These are phyloP conservation scores for Ephemerocybe angulata DNA, from an alignment of 768 basidiomycete genomes.

Conservation along the genomic window DNA sequence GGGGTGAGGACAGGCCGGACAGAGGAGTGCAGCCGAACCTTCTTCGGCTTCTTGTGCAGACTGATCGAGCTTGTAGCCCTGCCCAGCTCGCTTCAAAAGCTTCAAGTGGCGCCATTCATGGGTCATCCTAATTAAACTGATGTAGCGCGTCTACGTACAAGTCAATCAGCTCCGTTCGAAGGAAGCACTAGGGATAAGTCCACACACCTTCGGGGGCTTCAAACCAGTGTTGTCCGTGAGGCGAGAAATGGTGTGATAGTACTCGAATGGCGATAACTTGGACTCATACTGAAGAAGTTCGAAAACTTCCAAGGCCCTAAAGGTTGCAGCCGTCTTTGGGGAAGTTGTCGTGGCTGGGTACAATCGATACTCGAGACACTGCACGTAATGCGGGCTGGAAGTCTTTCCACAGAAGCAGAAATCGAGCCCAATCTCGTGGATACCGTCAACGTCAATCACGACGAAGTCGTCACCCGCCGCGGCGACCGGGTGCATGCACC, in stretches of 20 bases:
- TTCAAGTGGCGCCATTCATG: constrained; percentile 17
- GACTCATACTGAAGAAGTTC: constrained; percentile 26
- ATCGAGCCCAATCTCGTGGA: constrained; percentile 26
- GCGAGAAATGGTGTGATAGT: constrained; percentile 20
- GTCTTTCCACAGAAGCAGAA: constrained; percentile 28
- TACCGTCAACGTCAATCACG: constrained; percentile 22
- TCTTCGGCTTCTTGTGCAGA: not conserved
- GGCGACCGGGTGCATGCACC: constrained; percentile 15
- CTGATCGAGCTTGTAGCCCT: constrained; percentile 14
- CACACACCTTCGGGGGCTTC: constrained; percentile 11
- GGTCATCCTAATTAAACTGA: constrained; percentile 16
- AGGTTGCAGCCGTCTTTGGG: constrained; percentile 26
- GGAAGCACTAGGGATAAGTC: not conserved
- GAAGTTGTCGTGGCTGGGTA: constrained; percentile 21
- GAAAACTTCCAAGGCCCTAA: constrained; percentile 20
- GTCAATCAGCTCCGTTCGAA: not conserved
- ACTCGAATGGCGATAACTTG: constrained; percentile 25
- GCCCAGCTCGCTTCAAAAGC: constrained; percentile 16
- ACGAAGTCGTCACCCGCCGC: constrained; percentile 19
- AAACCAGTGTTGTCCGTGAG: constrained; percentile 24
- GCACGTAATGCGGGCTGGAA: constrained; percentile 12
- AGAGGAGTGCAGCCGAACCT: constrained; percentile 16
- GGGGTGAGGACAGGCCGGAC: constrained; percentile 23
- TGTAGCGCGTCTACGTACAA: constrained; percentile 20
- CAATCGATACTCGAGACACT: constrained; percentile 27